Conservation (phyloP, 495 filamentous ascomycete species). For the Aspergillus diversus region DNA sequence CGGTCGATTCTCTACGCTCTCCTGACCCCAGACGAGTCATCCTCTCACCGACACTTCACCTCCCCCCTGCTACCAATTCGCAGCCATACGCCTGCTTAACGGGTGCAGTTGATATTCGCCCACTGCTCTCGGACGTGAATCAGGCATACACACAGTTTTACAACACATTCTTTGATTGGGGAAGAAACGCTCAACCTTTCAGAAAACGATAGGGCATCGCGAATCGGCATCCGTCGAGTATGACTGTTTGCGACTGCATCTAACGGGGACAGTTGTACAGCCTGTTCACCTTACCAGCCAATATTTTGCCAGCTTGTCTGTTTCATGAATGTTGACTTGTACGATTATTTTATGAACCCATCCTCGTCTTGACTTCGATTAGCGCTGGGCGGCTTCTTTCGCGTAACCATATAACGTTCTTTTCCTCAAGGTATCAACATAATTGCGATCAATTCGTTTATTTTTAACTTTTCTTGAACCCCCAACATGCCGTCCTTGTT, state of each 20-base stretch:
- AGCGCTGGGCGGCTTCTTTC: too few relatives aligned
- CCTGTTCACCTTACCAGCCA: slow-evolving; percentile 4
- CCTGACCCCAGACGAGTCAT: background rate
- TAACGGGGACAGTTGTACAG: slow-evolving; percentile 1
- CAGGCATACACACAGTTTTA: slow-evolving; percentile 8
- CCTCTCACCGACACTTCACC: slow-evolving; percentile 4
- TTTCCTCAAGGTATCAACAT: too few relatives aligned
- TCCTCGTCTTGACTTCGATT: background rate
- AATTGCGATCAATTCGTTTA: too few relatives aligned
- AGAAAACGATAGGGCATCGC: slow-evolving; percentile 5
- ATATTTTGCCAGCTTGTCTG: background rate
- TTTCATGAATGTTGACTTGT: background rate
- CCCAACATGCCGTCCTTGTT: slow-evolving; percentile 1
- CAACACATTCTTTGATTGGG: background rate
- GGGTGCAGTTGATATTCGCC: background rate
- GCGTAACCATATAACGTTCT: too few relatives aligned
- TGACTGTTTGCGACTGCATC: slow-evolving; percentile 11
- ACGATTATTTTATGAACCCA: background rate
- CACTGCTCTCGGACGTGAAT: background rate
- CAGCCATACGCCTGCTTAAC: background rate
- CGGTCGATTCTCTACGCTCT: background rate
- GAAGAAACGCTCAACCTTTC: background rate
- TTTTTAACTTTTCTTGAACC: too few relatives aligned
- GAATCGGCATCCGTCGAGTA: slow-evolving; percentile 12
- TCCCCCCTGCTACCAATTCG: too few relatives aligned